Evolutionary conservation across 129 eudicot genomes (phyloP).

Genomic region (Lactuca saligna): DNA sequence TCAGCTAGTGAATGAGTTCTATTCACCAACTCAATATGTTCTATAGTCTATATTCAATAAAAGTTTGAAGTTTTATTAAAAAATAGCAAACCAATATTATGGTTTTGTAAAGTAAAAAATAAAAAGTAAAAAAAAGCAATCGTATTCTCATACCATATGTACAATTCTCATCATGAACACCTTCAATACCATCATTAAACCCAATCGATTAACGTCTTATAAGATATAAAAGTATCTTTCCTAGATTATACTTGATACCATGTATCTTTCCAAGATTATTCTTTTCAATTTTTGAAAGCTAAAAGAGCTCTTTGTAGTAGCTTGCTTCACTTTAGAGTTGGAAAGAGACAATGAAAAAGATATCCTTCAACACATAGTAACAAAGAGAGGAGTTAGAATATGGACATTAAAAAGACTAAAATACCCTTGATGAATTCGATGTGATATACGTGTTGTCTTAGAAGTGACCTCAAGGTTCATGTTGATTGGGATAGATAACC

Average conservation of each 20-base stretch:
- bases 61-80: too few species aligned
- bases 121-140: conserved; percentile 13
- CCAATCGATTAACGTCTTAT: conserved; percentile 38
- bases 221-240: too few species aligned
- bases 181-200: conserved; percentile 64
- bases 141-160: conserved; percentile 42
- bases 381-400: background rate
- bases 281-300: conserved; percentile 89
- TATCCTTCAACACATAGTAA: conserved; percentile 43
- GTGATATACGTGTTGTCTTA: conserved; percentile 67
- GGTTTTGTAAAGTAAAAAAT: too few species aligned
- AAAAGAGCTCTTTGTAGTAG: conserved; percentile 76
- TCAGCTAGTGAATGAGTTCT: too few species aligned
- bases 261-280: conserved; percentile 50
- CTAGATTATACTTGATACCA: too few species aligned
- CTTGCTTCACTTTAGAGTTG: conserved; percentile 74
- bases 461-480: conserved; percentile 73
- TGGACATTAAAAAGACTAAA: background rate
- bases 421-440: background rate
- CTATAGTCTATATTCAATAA: too few species aligned
- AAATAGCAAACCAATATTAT: too few species aligned
- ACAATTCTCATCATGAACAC: conserved; percentile 24
- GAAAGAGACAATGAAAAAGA: conserved; percentile 74
- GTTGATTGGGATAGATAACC: conserved; percentile 94
- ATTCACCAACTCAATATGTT: too few species aligned